A percentile compares a stretch with the other conserved stretches of the same genome.
Conservation (phyloP, 306 rosid species). For the Elaeagnus macrophylla region DNA sequence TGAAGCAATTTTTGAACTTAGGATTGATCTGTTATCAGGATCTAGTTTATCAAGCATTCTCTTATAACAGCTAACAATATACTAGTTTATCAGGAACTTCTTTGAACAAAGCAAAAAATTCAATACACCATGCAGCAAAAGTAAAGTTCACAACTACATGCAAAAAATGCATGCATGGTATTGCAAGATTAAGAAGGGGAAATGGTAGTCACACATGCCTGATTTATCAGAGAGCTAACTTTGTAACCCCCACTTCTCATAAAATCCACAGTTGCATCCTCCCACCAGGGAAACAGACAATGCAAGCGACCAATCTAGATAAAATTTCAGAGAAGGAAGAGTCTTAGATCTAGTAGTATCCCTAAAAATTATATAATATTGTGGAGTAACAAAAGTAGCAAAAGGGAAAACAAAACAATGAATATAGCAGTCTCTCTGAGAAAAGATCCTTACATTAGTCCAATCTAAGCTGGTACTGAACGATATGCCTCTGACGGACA, state of each 20-base stretch:
- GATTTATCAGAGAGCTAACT: slow-evolving; percentile 42
- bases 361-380: slow-evolving; percentile 11
- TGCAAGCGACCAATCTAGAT: slow-evolving; percentile 73
- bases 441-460: slow-evolving; percentile 55
- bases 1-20: too few species aligned
- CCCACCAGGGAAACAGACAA: slow-evolving; percentile 83
- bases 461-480: slow-evolving; percentile 49
- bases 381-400: background rate
- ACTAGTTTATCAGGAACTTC: too few species aligned
- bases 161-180: background rate
- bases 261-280: slow-evolving; percentile 73
- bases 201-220: slow-evolving; percentile 34
- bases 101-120: background rate
- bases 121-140: background rate
- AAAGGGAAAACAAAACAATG: background rate
- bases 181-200: background rate
- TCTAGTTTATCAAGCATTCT: too few species aligned
- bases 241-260: slow-evolving; percentile 82
- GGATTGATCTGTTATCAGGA: too few species aligned
- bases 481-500: slow-evolving; percentile 42
- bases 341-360: slow-evolving; percentile 11
- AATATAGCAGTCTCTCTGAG: background rate
- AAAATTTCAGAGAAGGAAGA: slow-evolving; percentile 15
- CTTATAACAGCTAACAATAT: too few species aligned
- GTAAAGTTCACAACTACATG: background rate